Conservation (phyloP, 2,329 filamentous ascomycete species). For the Pyricularia pennisetigena region DNA sequence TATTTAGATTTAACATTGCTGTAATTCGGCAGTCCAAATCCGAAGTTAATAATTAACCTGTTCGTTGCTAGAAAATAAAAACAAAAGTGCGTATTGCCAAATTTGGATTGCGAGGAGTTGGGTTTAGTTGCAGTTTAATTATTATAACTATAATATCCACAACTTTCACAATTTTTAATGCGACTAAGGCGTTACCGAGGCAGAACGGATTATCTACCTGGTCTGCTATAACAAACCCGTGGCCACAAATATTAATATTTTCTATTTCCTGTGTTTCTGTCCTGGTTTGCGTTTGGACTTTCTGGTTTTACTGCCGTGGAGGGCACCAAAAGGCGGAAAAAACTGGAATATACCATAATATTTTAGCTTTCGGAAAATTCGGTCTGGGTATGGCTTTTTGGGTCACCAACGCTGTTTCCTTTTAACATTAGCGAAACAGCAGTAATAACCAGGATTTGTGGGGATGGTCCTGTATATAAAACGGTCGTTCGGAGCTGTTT, state of each 20-base stretch:
- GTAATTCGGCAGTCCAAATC: not conserved
- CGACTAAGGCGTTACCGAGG: conserved; percentile 63
- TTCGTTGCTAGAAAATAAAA: conserved; percentile 69
- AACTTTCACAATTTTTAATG: conserved; percentile 88
- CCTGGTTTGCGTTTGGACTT: conserved; percentile 65
- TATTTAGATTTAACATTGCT: not conserved
- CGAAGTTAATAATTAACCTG: not conserved
- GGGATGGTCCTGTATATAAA: conserved; percentile 96
- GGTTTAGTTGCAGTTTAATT: conserved; percentile 94
- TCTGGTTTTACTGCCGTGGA: conserved; percentile 81
- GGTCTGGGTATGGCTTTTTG: conserved; percentile 88
- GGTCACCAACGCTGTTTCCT: conserved; percentile 73
- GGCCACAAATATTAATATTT: conserved; percentile 84
- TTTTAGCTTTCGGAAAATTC: conserved; percentile 90
- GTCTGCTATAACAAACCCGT: conserved; percentile 68
- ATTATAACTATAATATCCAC: conserved; percentile 82
- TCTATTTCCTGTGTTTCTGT: conserved; percentile 73
- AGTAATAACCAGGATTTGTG: conserved; percentile 81
- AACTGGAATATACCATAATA: conserved; percentile 87
- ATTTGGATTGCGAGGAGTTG: conserved; percentile 87
- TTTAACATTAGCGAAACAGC: conserved; percentile 68
- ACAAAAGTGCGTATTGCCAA: conserved; percentile 86
- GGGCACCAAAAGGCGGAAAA: conserved; percentile 87
- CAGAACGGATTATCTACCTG: conserved; percentile 79
- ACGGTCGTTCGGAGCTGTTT: conserved; percentile 70